Percentiles rank a stretch among this genome's conserved stretches.
These are phyloP conservation scores for Scortechinia acanthostroma DNA, from an alignment of 2,329 filamentous ascomycete genomes.

Conservation along the genomic window DNA sequence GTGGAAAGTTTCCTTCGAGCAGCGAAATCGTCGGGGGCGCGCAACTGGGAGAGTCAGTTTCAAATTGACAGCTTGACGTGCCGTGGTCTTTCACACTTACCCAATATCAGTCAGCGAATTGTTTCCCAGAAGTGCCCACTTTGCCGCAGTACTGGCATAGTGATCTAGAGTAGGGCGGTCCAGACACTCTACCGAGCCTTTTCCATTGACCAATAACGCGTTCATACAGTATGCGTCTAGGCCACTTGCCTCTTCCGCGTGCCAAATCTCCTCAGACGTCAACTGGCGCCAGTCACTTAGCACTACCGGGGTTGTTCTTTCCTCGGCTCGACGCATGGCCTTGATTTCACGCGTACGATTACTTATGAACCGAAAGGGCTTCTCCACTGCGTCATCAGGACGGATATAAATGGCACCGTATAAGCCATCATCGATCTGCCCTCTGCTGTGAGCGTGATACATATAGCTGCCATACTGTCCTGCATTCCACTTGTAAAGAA, in stretches of 20 bases:
- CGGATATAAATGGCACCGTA: constrained; percentile 16
- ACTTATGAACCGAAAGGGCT: constrained; percentile 7
- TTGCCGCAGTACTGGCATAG: neutral
- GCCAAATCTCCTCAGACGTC: constrained; percentile 6
- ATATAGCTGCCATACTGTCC: constrained; percentile 22
- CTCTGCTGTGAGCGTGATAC: constrained; percentile 24
- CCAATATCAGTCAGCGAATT: neutral
- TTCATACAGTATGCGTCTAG: constrained; percentile 9
- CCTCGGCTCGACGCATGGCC: constrained; percentile 5
- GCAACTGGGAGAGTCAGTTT: too few relatives aligned
- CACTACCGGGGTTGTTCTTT: constrained; percentile 6
- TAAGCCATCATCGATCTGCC: constrained; percentile 15
- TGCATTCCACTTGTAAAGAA: constrained; percentile 26
- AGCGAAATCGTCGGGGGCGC: neutral
- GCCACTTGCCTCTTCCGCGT: constrained; percentile 5
- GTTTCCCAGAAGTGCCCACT: neutral
- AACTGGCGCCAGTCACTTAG: constrained; percentile 10
- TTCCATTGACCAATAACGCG: constrained; percentile 10
- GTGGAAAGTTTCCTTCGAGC: neutral
- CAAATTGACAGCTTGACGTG: too few relatives aligned
- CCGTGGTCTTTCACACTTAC: too few relatives aligned
- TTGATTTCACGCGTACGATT: constrained; percentile 5
- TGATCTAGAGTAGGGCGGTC: neutral
- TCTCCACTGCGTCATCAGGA: constrained; percentile 5
- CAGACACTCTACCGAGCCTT: constrained; percentile 11